Conservation (phyloP, 2,329 filamentous ascomycete genomes). For the Pseudogymnoascus sp. region DNA sequence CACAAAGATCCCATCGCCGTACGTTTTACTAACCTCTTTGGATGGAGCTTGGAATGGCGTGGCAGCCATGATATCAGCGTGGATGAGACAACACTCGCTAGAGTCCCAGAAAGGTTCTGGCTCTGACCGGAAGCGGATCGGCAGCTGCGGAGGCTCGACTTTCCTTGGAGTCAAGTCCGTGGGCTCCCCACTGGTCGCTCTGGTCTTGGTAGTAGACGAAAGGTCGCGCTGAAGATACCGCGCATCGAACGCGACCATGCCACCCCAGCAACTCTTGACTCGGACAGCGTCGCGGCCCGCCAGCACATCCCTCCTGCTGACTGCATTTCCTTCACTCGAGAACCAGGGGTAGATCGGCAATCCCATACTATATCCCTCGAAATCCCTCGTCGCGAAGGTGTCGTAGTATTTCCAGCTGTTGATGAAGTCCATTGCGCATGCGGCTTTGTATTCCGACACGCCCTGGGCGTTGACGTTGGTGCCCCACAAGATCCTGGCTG, state of each 20-base stretch:
- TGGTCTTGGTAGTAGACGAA: not conserved
- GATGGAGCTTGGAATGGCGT: constrained; percentile 26
- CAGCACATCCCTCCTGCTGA: constrained; percentile 55
- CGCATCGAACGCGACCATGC: constrained; percentile 62
- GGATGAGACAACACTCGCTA: constrained; percentile 56
- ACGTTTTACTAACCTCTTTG: constrained; percentile 32
- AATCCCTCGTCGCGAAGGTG: constrained; percentile 62
- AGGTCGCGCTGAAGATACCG: constrained; percentile 44
- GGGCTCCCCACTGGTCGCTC: not conserved
- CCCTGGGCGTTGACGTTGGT: constrained; percentile 38
- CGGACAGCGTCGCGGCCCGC: constrained; percentile 54
- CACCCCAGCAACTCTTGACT: constrained; percentile 69
- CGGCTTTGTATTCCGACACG: constrained; percentile 51
- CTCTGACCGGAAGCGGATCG: constrained; percentile 49
- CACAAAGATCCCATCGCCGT: constrained; percentile 52
- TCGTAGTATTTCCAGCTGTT: constrained; percentile 64
- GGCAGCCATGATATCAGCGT: constrained; percentile 35
- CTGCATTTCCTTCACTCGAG: constrained; percentile 41
- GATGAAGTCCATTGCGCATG: constrained; percentile 64
- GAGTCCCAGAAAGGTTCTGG: constrained; percentile 54
- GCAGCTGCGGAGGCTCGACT: constrained; percentile 25
- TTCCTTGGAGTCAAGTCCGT: constrained; percentile 24
- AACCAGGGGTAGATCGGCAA: constrained; percentile 64
- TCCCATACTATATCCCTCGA: constrained; percentile 53
- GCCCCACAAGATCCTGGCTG: constrained; percentile 51